Evolutionary conservation across 805 yeast genomes (phyloP).

Genomic region (Nakazawaea peltata): DNA sequence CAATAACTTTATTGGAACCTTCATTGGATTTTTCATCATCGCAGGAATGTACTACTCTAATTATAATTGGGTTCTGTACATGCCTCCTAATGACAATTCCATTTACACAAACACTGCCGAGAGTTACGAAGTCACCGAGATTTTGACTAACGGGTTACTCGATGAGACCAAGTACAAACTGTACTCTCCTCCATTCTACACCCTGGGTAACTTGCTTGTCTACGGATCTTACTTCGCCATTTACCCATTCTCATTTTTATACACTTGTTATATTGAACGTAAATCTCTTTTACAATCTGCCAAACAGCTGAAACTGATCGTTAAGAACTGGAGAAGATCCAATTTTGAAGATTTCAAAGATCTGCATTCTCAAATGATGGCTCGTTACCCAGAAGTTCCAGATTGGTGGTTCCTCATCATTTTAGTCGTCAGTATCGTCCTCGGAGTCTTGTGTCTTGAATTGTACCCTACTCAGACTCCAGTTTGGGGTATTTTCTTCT

Average conservation of each 20-base stretch:
- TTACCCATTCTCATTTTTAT: constrained; percentile 47
- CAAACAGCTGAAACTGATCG: constrained; percentile 25
- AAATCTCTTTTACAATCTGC: constrained; percentile 32
- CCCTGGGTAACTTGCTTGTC: constrained; percentile 52
- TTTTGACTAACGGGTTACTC: constrained; percentile 35
- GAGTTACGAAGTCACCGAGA: constrained; percentile 35
- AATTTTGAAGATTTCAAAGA: constrained; percentile 29
- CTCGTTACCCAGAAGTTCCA: constrained; percentile 53
- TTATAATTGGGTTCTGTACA: constrained; percentile 28
- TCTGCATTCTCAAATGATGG: constrained; percentile 52
- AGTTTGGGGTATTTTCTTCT: constrained; percentile 51
- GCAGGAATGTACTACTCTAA: constrained; percentile 32
- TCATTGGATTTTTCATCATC: constrained; percentile 24
- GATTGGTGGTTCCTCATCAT: constrained; percentile 30
- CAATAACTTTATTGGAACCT: constrained; percentile 25
- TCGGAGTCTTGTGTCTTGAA: constrained; percentile 28
- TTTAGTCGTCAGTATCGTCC: constrained; percentile 23
- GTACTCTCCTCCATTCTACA: constrained; percentile 61
- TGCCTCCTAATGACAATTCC: constrained; percentile 39
- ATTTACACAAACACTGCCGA: constrained; percentile 45
- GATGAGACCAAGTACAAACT: constrained; percentile 37
- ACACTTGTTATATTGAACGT: constrained; percentile 36
- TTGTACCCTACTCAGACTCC: constrained; percentile 45
- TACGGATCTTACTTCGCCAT: constrained; percentile 51
- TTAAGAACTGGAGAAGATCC: constrained; percentile 14